phyloP scores from a whole-genome alignment of 2,329 filamentous ascomycete genomes.

The Alternaria viburni region DNA sequence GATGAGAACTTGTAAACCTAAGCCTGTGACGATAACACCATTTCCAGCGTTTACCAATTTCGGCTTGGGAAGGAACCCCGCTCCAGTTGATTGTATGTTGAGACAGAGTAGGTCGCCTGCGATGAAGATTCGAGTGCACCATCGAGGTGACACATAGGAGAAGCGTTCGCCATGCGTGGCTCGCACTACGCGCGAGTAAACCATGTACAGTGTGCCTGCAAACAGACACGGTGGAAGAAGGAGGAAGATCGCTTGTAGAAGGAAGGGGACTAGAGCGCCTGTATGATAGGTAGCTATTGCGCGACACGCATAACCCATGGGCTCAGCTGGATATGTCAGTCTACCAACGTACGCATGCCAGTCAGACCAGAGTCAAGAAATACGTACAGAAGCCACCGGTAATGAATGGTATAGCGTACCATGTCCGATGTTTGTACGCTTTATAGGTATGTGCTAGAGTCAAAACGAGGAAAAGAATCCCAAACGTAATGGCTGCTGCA shows the following conservation, averaged over 20 bases:
- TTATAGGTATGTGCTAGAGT: slow-evolving; percentile 52
- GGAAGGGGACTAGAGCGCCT: slow-evolving; percentile 41
- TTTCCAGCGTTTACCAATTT: slow-evolving; percentile 7
- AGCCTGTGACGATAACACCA: slow-evolving; percentile 58
- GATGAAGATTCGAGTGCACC: slow-evolving; percentile 62
- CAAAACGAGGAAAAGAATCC: slow-evolving; percentile 52
- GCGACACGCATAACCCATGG: slow-evolving; percentile 59
- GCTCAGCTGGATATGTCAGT: slow-evolving; percentile 51
- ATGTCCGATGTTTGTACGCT: slow-evolving; percentile 48
- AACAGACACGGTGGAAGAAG: slow-evolving; percentile 53
- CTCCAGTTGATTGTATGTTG: slow-evolving; percentile 55
- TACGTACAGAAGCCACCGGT: slow-evolving; percentile 57
- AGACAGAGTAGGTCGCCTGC: slow-evolving; percentile 59
- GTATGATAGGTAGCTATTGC: slow-evolving; percentile 43
- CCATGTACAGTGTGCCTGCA: slow-evolving; percentile 55
- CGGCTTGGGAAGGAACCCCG: slow-evolving; percentile 43
- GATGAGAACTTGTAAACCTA: slow-evolving; percentile 63
- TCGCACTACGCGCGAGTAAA: slow-evolving; percentile 46
- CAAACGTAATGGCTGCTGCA: slow-evolving; percentile 54
- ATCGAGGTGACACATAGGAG: slow-evolving; percentile 50
- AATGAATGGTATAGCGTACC: slow-evolving; percentile 58
- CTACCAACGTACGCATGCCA: slow-evolving; percentile 1
- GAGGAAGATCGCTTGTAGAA: slow-evolving; percentile 48
- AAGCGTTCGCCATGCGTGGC: slow-evolving; percentile 46
- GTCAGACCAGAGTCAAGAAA: background rate